Evolutionary conservation across 192 early-diverging fungal genomes (phyloP), one percentile per base, ranked within the genome.

Genomic region (Linderina pennispora): DNA sequence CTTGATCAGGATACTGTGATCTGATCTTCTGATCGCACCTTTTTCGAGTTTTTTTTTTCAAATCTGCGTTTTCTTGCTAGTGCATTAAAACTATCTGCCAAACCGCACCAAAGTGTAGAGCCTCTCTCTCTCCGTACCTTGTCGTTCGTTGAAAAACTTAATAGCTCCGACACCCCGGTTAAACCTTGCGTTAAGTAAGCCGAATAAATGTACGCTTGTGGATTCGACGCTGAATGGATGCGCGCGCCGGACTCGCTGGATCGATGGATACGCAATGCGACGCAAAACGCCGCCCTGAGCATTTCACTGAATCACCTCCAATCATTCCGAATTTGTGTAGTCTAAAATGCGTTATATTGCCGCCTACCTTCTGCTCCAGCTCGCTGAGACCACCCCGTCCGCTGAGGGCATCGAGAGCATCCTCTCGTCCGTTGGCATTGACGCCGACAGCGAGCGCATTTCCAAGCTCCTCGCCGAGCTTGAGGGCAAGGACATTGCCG

Each of bases 321-420:
- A n/a, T n/a, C n/a, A n/a, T n/a, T n/a, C n/a, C n/a, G n/a, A n/a
- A n/a, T n/a, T 62, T 11, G 13, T 51, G 67, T 71, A 71, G 59
- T 16, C 53, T n/a, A 73, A 71, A 73, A 98, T 95, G 96, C 95
- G 95, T 84, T 89, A 91, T 79, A 79, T 98, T 65, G 94, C 91
- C 59, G 94, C 96, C 71, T 98, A 95, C 85, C 81, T 98, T 64
- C 87, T 98, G 61, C 85, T 92, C 69, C 77, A 77, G 63, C 77
- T 86, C 71, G 91, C 82, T 63, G 65, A 69, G 53, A 79, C 77
- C 48, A 52, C 82, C 53, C 91, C 92, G 51, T 62, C 86, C 60
- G 82, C 82, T 50, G 77, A 73, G 23, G 81, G 86, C 61, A 77
- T 98, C 79, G 80, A 82, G 69, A 70, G 71, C 57, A 80, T 98